Percentiles rank a stretch among this genome's conserved stretches.
These are phyloP conservation scores for Plasmodium fragile DNA, from an alignment of 169 alveolate species.

Conservation along the genomic window DNA sequence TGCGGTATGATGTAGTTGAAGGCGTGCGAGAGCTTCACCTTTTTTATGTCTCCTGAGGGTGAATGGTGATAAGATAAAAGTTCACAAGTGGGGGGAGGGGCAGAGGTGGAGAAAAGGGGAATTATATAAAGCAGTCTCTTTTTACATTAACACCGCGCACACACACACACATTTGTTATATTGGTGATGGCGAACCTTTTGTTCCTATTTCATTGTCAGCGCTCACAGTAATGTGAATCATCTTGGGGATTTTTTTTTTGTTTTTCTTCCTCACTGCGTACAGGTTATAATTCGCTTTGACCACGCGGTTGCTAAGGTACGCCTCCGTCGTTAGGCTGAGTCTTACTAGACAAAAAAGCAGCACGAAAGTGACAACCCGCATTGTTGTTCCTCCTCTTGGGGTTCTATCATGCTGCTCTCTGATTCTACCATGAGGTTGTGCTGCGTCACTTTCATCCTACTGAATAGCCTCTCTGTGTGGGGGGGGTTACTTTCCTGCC, in stretches of 20 bases:
- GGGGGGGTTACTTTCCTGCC: background rate
- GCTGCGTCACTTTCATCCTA: background rate
- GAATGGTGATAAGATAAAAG: background rate
- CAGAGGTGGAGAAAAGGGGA: background rate
- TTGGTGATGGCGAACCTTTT: constrained; percentile 33
- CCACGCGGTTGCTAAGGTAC: constrained; percentile 23
- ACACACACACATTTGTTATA: background rate
- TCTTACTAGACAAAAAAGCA: constrained; percentile 10
- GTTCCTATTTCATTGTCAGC: constrained; percentile 77
- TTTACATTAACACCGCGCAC: background rate
- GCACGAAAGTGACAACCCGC: constrained; percentile 21
- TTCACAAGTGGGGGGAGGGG: background rate
- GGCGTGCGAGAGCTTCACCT: constrained; percentile 74
- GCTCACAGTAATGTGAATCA: constrained; percentile 66
- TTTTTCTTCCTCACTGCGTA: constrained; percentile 58
- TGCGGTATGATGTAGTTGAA: constrained; percentile 76
- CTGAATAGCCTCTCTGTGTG: background rate
- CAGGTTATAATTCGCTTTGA: constrained; percentile 12
- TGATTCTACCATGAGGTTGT: background rate
- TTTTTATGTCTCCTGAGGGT: constrained; percentile 59
- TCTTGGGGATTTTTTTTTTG: constrained; percentile 52
- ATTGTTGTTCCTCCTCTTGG: constrained; percentile 42
- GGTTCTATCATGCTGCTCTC: background rate
- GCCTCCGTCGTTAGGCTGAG: constrained; percentile 1
- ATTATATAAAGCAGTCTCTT: background rate